Percentiles rank a stretch among this genome's conserved stretches.
phyloP scores from a whole-genome alignment of 306 rosid species.

The Mimosa pudica region DNA sequence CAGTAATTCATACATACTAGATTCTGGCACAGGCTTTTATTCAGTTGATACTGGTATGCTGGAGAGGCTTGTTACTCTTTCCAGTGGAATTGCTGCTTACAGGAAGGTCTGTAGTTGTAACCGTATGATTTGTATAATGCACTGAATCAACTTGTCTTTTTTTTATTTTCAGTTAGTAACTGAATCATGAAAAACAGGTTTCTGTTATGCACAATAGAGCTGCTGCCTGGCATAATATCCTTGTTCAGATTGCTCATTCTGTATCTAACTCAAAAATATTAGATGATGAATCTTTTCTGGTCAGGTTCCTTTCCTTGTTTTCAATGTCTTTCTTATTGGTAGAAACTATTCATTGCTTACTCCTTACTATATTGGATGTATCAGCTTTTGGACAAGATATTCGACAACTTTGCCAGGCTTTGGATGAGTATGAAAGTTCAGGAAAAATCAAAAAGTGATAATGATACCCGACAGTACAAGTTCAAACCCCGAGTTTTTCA shows the following conservation, averaged over 20 bases:
- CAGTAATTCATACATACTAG: conserved; percentile 43
- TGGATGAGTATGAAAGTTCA: conserved; percentile 68
- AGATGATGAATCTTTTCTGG: conserved; percentile 65
- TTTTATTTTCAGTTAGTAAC: conserved; percentile 26
- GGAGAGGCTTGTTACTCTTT: conserved; percentile 52
- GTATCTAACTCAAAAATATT: conserved; percentile 62
- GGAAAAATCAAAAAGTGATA: conserved; percentile 57
- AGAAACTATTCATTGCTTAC: conserved; percentile 31
- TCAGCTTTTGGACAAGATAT: conserved; percentile 73
- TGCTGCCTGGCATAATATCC: conserved; percentile 55
- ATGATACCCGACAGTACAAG: conserved; percentile 65
- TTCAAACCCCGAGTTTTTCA: conserved; percentile 72
- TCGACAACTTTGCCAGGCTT: conserved; percentile 59
- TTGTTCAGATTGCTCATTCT: conserved; percentile 64
- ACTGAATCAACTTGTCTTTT: conserved; percentile 13
- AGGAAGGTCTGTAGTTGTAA: conserved; percentile 35
- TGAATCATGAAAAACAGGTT: conserved; percentile 49
- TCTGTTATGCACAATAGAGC: conserved; percentile 56
- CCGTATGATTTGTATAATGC: conserved; percentile 1
- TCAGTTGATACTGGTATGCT: conserved; percentile 51
- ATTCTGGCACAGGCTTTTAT: conserved; percentile 45
- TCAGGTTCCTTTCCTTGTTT: conserved; percentile 34
- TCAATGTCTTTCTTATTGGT: background rate
- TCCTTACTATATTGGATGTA: conserved; percentile 21
- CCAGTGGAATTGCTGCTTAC: conserved; percentile 45